These are phyloP conservation scores for Suhomyces anneliseae DNA, from an alignment of 1,139 yeast species.

Conservation along the genomic window DNA sequence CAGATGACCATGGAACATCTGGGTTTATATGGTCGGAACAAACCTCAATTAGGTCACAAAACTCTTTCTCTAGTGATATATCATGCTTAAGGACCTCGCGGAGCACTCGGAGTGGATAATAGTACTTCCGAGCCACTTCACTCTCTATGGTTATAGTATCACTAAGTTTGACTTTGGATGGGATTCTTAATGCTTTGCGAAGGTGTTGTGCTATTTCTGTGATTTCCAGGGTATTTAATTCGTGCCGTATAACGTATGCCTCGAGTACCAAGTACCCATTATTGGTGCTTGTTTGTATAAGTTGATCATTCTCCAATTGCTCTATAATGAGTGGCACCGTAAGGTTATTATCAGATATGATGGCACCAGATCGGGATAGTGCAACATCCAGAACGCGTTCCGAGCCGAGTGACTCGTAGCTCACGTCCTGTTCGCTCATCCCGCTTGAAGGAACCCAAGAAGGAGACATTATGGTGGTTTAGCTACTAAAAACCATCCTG, in stretches of 20 bases:
- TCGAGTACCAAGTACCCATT: neutral
- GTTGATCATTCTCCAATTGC: neutral
- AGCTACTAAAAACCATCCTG: too few species aligned
- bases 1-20: slow-evolving; percentile 31
- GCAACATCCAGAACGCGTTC: neutral
- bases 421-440: neutral
- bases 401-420: neutral
- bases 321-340: neutral
- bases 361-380: neutral
- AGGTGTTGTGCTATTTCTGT: neutral
- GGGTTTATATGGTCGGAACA: slow-evolving; percentile 30
- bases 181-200: neutral
- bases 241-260: neutral
- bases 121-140: neutral
- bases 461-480: neutral
- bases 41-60: slow-evolving; percentile 3
- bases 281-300: neutral
- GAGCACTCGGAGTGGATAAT: slow-evolving; percentile 3
- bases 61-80: neutral
- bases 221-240: neutral
- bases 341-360: neutral
- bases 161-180: neutral
- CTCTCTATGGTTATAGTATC: neutral
- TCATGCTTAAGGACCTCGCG: neutral
- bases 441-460: neutral